Conservation (phyloP, 2,329 filamentous ascomycete genomes). For the Penicillium psychrosexuale region DNA sequence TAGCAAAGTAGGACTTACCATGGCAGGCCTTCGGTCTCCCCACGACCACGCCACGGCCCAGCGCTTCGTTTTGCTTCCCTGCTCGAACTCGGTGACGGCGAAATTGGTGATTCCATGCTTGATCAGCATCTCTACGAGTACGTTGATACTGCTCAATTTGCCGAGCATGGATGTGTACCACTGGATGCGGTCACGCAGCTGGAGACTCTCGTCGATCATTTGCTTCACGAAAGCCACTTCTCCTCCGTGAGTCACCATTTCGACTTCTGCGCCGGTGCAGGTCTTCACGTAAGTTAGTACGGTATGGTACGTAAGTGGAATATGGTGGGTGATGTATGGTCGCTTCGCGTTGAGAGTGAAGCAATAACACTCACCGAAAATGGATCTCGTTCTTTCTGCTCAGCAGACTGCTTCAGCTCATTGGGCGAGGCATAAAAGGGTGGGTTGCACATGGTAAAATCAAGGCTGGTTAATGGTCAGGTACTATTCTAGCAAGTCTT, state of each 20-base stretch:
- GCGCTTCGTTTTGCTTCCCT: constrained; percentile 72
- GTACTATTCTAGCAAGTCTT: neutral
- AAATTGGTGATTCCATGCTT: constrained; percentile 66
- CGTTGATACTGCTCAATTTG: constrained; percentile 66
- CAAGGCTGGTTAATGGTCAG: constrained; percentile 48
- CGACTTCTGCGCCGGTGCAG: constrained; percentile 71
- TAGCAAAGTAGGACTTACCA: constrained; percentile 35
- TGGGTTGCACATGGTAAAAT: constrained; percentile 92
- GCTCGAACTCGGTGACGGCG: constrained; percentile 75
- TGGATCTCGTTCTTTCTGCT: constrained; percentile 64
- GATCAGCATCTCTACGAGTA: constrained; percentile 60
- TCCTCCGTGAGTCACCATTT: constrained; percentile 82
- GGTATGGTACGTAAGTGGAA: neutral
- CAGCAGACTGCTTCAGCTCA: constrained; percentile 65
- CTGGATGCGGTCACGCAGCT: constrained; percentile 58
- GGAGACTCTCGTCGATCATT: constrained; percentile 67
- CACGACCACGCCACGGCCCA: constrained; percentile 94
- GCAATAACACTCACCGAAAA: constrained; percentile 56
- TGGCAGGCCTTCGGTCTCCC: constrained; percentile 60
- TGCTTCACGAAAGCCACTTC: constrained; percentile 71
- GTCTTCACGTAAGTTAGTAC: constrained; percentile 22
- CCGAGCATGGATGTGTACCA: constrained; percentile 96
- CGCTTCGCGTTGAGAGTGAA: neutral
- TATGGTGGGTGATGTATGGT: neutral
- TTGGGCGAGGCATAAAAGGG: constrained; percentile 80